A percentile compares a stretch with the other conserved stretches of the same genome.
phyloP scores from a whole-genome alignment of 345 rosid genomes.

The Turnera subulata region DNA sequence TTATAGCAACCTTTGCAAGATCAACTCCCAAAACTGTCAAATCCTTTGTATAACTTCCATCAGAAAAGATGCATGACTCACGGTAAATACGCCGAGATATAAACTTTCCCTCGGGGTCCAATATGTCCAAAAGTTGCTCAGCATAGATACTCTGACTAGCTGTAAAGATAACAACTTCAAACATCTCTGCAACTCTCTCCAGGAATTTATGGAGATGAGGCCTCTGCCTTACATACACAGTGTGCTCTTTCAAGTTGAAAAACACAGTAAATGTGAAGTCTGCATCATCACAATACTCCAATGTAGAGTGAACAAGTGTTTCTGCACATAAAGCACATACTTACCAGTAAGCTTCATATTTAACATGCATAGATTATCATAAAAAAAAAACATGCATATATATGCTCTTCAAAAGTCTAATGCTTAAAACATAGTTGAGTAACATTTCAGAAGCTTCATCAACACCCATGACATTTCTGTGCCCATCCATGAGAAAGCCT shows the following conservation, averaged over 20 bases:
- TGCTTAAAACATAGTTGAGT: too few species aligned
- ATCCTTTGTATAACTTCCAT: constrained; percentile 92
- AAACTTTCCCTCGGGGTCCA: constrained; percentile 71
- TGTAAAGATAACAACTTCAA: constrained; percentile 78
- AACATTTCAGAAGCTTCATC: not conserved
- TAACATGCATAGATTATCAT: too few species aligned
- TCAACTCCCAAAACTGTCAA: constrained; percentile 89
- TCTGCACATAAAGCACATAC: constrained; percentile 43
- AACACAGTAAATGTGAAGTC: constrained; percentile 82
- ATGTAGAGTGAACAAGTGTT: constrained; percentile 86
- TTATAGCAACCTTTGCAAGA: constrained; percentile 86
- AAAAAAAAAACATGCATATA: too few species aligned
- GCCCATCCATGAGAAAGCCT: too few species aligned
- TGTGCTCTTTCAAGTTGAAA: constrained; percentile 86
- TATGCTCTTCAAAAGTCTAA: too few species aligned
- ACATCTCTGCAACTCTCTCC: constrained; percentile 85
- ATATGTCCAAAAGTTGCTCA: constrained; percentile 68
- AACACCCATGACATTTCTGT: not conserved
- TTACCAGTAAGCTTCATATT: constrained; percentile 5
- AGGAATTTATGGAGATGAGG: constrained; percentile 74
- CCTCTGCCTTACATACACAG: constrained; percentile 81
- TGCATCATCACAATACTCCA: constrained; percentile 67
- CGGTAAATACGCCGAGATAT: constrained; percentile 79
- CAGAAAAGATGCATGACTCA: constrained; percentile 78
- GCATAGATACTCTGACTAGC: constrained; percentile 98